Base-by-base conservation (phyloP, 2,329 filamentous ascomycete genomes). In the Penicillium brevicompactum region DNA sequence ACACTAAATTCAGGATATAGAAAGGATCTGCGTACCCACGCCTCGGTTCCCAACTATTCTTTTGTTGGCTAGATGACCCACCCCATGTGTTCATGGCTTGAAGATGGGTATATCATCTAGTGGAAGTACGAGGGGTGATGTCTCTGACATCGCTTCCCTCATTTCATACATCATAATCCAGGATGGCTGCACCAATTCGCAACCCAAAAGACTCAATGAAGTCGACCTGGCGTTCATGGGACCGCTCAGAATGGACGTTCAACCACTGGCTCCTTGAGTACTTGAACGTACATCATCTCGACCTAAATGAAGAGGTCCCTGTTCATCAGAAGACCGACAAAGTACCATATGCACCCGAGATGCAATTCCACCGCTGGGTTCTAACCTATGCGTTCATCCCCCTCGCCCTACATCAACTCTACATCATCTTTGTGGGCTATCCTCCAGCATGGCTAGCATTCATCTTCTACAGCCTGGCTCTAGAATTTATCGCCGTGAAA, bases 161-260 rank as follows among this genome's bases (percentile, higher is more conserved):
- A 14, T n/a, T 14, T n/a, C 34, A 37, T n/a, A 44, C 4, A 27
- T 44, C 8, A 13, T 7, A 10, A n/a, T 21, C n/a, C 41, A 44
- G 41, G 7, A 44, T 44, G 41, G 22, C 41, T 21, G 21, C 41
- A 10, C 41, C 41, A 6, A 44, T 44, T 21, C 57, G 59, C 41
- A 67, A 67, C 31, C 59, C 61, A 13, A 61, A 65, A 48, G 63
- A 67, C 59, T 67, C 65, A 5, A 67, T 67, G 63, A 66, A 65
- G 57, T 67, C 65, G 40, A 67, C 62, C 51, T 67, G 65, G 65
- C 63, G 65, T 32, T 55, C 13, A 7, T 58, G 58, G 46, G 59
- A 56, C 40, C 60, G 59, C 45, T 59, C 61, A 24, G 60, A 66
- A 24, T 67, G 65, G 65, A 64, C 56, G 3, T 48, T 59, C 16